Percentiles rank a stretch among this genome's conserved stretches.
Conservation (phyloP, 495 filamentous ascomycete genomes). For the Halenospora varia region DNA sequence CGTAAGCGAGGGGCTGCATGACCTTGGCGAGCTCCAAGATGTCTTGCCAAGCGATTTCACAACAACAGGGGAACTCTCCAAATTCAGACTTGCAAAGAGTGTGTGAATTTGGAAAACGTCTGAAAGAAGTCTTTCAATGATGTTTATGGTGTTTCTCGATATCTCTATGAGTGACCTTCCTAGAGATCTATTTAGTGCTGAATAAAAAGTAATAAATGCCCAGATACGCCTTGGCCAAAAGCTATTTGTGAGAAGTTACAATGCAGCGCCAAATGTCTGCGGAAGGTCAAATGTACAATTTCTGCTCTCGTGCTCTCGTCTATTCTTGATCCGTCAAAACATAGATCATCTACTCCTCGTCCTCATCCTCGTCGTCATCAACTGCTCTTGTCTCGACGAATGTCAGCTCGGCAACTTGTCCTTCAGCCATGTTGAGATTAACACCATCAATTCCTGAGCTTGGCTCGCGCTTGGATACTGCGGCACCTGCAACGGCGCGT, state of each 20-base stretch:
- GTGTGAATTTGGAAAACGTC: background rate
- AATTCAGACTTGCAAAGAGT: background rate
- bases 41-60: background rate
- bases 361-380: conserved; percentile 16
- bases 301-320: background rate
- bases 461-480: conserved; percentile 32
- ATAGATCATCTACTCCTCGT: conserved; percentile 25
- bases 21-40: background rate
- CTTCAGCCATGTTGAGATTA: conserved; percentile 44
- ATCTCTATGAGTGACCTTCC: background rate
- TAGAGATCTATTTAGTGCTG: background rate
- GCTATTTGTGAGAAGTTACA: background rate
- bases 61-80: background rate
- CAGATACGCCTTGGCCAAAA: background rate
- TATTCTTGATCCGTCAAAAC: background rate
- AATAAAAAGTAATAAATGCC: background rate
- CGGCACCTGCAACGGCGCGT: conserved; percentile 19
- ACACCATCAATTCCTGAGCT: conserved; percentile 38
- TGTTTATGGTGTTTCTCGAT: background rate
- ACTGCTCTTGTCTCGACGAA: conserved; percentile 42
- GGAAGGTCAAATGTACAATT: background rate
- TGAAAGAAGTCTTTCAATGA: background rate
- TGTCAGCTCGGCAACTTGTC: conserved; percentile 44
- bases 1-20: background rate
- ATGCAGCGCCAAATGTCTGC: background rate